Evolutionary conservation across 2,329 filamentous ascomycete genomes (phyloP), one percentile per base, ranked within the genome.

Genomic region (Septoria linicola): DNA sequence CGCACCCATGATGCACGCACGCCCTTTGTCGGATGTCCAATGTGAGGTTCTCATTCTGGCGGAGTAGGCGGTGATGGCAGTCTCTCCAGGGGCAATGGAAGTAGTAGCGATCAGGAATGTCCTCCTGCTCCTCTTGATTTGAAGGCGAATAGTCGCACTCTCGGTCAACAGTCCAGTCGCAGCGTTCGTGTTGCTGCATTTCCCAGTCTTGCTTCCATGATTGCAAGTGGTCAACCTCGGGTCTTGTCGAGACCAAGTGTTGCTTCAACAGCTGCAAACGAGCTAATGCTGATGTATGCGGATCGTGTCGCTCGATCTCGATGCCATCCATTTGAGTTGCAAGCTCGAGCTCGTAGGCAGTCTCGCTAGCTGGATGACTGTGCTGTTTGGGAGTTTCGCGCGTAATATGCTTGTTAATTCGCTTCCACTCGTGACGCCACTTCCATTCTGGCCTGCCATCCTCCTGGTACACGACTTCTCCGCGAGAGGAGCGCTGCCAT

Each of bases 1-100:
- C 51, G 30, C 55, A 58, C 30, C 49, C 49, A n/a, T 48, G 45
- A n/a, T 58, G 55, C 3, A 58, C 49, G 14, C 55, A 58, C 8
- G 41, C 46, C 32, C 55, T 30, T 41, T 51, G 44, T 20, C 37
- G 51, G 17, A 54, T 40, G 8, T 36, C 42, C 11, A 44, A 37
- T 16, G 48, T 43, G 21, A 58, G 51, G 16, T 46, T 54, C 20
- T 54, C 49, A 17, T 52, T 51, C 25, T 50, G 45, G 6, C 42
- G 36, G 3, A 54, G 25, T 8, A 58, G 39, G 13, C 48, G 49
- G 5, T 51, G 51, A 31, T 58, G 55, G 30, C 55, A 58, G 8
- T 34, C 39, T 11, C 30, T 42, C 3, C 23, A 35, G n/a, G 37
- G 41, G 25, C 54, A 57, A 25, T 46, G 27, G 37, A 56, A 53